Base-by-base conservation (phyloP, 805 yeast species). In the Kazachstania kunashirensis region DNA sequence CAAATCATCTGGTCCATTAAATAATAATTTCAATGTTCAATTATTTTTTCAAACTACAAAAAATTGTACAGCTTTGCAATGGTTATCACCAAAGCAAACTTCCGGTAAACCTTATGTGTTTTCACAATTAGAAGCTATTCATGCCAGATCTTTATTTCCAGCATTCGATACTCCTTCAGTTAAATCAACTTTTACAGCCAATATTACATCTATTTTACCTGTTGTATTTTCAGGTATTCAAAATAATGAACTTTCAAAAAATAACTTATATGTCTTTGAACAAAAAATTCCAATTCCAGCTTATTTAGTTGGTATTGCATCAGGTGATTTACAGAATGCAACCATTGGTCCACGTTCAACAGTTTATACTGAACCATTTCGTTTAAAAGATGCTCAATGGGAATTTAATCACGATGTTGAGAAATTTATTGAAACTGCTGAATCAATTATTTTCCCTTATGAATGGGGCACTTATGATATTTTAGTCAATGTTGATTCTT, bases 81-180 rank as follows among this genome's bases (percentile, higher is more conserved):
- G 92, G 77, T 63, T 86, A 36, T 73, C 72, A n/a, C 75, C 78
- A 24, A 75, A 68, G 36, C 82, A 78, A 48, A 81, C 94, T 7
- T 77, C 77, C 33, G 94, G 88, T 13, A 73, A 77, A 42, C 71
- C 70, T 29, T 66, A 67, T 18, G 67, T 86, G 40, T 86, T 85
- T 57, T 84, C 95, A 9, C 96, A 86, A 61, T 74, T 94, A 54
- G 94, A 86, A 63, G 86, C 95, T 25, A 85, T 83, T 45, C 95
- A 86, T 53, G 92, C 95, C 6, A 71, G 96, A 51, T 73, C 89
- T 12, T 67, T 85, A 52, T 79, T 82, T 63, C 96, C 96, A 7
- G 82, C 85, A 50, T 86, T 86, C 54, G 96, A 86, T 58, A 85
- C 96, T 0, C 95, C 96, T 2, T 70, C 89, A 0, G 70, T 85